Conservation (phyloP, 2,329 filamentous ascomycete genomes). For the Teratosphaeria epicoccoides region DNA sequence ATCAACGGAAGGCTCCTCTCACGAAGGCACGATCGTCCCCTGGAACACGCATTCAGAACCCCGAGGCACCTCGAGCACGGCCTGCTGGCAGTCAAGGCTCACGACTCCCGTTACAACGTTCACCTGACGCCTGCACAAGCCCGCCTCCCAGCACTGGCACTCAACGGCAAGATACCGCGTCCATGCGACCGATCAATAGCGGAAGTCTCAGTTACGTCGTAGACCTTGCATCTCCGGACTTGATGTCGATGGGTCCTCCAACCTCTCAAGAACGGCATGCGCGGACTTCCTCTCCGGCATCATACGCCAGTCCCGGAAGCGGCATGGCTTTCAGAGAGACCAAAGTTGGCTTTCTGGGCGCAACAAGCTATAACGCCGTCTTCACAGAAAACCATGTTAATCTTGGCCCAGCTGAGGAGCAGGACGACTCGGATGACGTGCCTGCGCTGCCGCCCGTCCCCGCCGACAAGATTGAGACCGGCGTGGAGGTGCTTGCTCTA, state of each 20-base stretch:
- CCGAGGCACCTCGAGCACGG: neutral
- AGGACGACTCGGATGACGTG: constrained; percentile 15
- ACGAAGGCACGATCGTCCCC: constrained; percentile 4
- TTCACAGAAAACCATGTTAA: constrained; percentile 23
- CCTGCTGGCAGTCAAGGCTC: neutral
- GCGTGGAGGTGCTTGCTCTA: constrained; percentile 23
- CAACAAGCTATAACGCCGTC: constrained; percentile 25
- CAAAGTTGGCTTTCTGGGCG: constrained; percentile 24
- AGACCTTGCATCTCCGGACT: constrained; percentile 3
- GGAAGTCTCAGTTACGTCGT: constrained; percentile 2
- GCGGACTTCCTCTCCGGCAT: constrained; percentile 11
- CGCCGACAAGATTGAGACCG: constrained; percentile 22
- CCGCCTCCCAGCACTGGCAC: constrained; percentile 14
- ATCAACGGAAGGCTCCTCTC: constrained; percentile 3
- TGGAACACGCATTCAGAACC: neutral
- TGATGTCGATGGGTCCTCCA: constrained; percentile 5
- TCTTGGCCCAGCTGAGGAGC: constrained; percentile 11
- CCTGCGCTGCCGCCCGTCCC: constrained; percentile 18
- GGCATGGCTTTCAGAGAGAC: constrained; percentile 18
- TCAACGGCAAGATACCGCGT: constrained; percentile 3
- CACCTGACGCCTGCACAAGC: constrained; percentile 1
- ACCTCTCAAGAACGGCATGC: constrained; percentile 6
- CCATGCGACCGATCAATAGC: constrained; percentile 4
- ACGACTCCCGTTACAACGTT: neutral
- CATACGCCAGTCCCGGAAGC: constrained; percentile 13